Evolutionary conservation across 768 basidiomycete genomes (phyloP), one percentile per base, ranked within the genome.

Genomic region (Rhodocollybia butyracea): DNA sequence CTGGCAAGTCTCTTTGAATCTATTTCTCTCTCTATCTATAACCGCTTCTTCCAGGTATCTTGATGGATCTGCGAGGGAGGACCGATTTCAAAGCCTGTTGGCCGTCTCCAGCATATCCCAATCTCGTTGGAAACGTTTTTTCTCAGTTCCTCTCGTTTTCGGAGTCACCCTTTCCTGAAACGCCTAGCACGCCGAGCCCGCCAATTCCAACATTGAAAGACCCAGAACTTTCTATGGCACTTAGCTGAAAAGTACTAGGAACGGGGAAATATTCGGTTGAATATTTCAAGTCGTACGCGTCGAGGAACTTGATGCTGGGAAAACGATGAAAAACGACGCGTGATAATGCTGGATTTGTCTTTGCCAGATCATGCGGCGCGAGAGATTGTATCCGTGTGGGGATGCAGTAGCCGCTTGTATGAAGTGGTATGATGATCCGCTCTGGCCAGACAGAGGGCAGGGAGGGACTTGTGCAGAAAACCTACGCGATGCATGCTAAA

Each of bases 71-170:
- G 42, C n/a, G 11, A 29, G 17, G 10, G 24, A 22, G 12, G 27
- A 36, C 47, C 11, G 13, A 52, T 38, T 43, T 45, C 24, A 50
- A 46, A 12, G 70, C 71, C 2, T 65, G 66, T 22, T 81, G 79
- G 81, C 68, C 73, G 0, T 76, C 78, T 6, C 76, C 79, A 1
- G 76, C 78, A 0, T 82, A 82, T 54, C 72, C 71, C 19, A 73
- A 66, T 5, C 61, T 82, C 48, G 73, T 82, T 36, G 79, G 80
- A 22, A 81, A 82, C 52, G 75, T 81, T 55, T 68, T 79, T 2
- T 76, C 80, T 0, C 73, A 79, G 41, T 76, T 69, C 54, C 65
- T 77, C 19, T 69, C 70, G 8, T 76, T 72, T 60, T 74, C 75
- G 0, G 63, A 57, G 2, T 61, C 55, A 30, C 74, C 71, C 1